These are phyloP conservation scores for Phytophthora cryptogea DNA, from an alignment of 352 stramenopile species.

Conservation along the genomic window DNA sequence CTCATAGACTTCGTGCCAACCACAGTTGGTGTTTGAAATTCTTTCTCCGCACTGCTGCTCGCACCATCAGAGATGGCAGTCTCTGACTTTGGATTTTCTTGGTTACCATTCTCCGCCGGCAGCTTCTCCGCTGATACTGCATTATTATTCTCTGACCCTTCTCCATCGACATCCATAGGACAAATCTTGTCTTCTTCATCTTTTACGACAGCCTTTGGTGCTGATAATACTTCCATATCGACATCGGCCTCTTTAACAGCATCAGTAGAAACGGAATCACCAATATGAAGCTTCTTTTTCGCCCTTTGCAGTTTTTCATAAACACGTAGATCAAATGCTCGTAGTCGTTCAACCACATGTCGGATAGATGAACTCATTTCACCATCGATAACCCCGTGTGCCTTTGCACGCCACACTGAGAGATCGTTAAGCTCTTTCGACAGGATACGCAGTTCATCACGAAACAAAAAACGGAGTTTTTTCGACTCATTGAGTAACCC, in stretches of 20 bases:
- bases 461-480: constrained; percentile 69
- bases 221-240: constrained; percentile 18
- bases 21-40: background rate
- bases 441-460: constrained; percentile 76
- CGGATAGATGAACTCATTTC: constrained; percentile 42
- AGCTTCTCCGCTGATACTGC: background rate
- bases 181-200: constrained; percentile 17
- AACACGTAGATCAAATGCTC: constrained; percentile 64
- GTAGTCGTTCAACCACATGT: constrained; percentile 48
- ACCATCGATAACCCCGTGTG: constrained; percentile 50
- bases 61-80: constrained; percentile 8
- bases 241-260: background rate
- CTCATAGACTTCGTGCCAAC: constrained; percentile 13
- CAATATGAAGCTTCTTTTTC: constrained; percentile 49
- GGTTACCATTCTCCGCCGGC: constrained; percentile 3
- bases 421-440: constrained; percentile 78
- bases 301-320: constrained; percentile 63
- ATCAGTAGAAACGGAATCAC: constrained; percentile 9
- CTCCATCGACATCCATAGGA: constrained; percentile 36
- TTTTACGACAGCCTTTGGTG: constrained; percentile 11
- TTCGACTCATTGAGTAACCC: constrained; percentile 63
- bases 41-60: constrained; percentile 5
- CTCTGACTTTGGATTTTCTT: constrained; percentile 15
- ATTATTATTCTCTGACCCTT: constrained; percentile 8
- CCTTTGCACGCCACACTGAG: constrained; percentile 63